Evolutionary conservation across 2,329 filamentous ascomycete genomes (phyloP).

Genomic region (Penicillium sp.): DNA sequence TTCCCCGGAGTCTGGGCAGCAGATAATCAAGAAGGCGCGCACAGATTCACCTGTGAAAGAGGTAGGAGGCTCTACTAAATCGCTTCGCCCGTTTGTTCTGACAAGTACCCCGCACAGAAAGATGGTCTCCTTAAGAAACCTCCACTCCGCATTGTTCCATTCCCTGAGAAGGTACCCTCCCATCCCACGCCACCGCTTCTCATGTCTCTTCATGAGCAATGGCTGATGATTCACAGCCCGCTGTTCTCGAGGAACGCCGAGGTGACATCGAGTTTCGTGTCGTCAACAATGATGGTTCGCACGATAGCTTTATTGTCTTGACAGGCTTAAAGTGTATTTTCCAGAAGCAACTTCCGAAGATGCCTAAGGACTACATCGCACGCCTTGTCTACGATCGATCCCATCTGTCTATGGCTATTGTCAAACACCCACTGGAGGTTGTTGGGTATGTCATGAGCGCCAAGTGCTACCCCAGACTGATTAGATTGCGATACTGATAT

Average conservation of each 20-base stretch:
- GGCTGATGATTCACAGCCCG: conserved; percentile 56
- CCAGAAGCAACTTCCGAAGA: conserved; percentile 96
- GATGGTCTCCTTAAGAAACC: conserved; percentile 48
- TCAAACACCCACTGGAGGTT: conserved; percentile 94
- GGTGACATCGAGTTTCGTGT: conserved; percentile 96
- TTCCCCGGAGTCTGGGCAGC: conserved; percentile 43
- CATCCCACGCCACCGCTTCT: background rate
- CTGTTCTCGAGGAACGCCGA: conserved; percentile 87
- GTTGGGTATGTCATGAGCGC: conserved; percentile 54
- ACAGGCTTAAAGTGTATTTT: conserved; percentile 97
- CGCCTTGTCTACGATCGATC: conserved; percentile 96
- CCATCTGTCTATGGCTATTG: conserved; percentile 93
- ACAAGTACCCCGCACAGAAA: conserved; percentile 31
- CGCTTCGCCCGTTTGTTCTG: background rate
- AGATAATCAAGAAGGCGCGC: conserved; percentile 48
- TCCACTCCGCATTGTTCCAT: conserved; percentile 67
- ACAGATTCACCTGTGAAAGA: conserved; percentile 46
- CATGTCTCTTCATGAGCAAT: conserved; percentile 18
- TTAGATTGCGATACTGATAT: conserved; percentile 12
- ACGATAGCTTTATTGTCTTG: conserved; percentile 88
- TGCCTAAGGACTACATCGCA: conserved; percentile 99
- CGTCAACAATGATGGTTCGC: conserved; percentile 90
- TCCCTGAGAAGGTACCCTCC: conserved; percentile 73
- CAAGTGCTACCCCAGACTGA: background rate
- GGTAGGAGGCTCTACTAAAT: conserved; percentile 21